Base-by-base conservation (phyloP, 208 protist genomes). In the Jaenimonas drosophilae region DNA sequence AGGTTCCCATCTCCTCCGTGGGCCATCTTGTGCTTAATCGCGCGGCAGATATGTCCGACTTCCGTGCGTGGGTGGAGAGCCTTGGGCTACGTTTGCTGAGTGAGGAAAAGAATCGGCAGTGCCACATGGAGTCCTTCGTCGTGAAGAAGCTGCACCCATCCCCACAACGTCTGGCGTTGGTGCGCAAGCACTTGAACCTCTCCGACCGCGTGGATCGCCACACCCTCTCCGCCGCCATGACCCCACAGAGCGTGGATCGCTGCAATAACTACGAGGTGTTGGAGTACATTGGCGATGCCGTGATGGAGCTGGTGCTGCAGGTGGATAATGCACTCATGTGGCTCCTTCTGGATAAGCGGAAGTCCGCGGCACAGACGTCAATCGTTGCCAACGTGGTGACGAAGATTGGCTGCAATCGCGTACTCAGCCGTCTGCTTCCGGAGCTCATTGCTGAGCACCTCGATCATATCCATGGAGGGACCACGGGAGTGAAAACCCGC, bases 201-300 rank as follows among this genome's bases (percentile, higher is more conserved):
- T n/a, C n/a, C n/a, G n/a, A n/a, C n/a, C n/a, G n/a, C n/a, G n/a
- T n/a, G n/a, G n/a, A n/a, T n/a, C n/a, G n/a, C n/a, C n/a, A n/a
- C n/a, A n/a, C 50, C 17, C 52, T 76, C 38, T 32, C 37, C 33
- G 45, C 49, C 25, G 72, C 77, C 32, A 42, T 78, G 31, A 86
- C 76, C 19, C 68, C 55, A 26, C 59, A 77, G 54, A 71, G 63
- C 57, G 70, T 77, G 39, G 59, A 78, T 28, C 53, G 42, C 20
- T 25, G 30, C 12, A 26, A 2, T 9, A 87, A 79, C 59, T 87
- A 87, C 43, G 77, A 82, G 26, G 59, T 70, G 4, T 54, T 83
- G 3, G 69, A 87, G 46, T 79, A 77, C 44, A 68, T 76, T 51
- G 77, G 77, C 4, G 77, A 87, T 38, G 72, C 73, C 5, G 34